phyloP scores from a whole-genome alignment of 2,329 filamentous ascomycete species.

The Penicillium sp. region DNA sequence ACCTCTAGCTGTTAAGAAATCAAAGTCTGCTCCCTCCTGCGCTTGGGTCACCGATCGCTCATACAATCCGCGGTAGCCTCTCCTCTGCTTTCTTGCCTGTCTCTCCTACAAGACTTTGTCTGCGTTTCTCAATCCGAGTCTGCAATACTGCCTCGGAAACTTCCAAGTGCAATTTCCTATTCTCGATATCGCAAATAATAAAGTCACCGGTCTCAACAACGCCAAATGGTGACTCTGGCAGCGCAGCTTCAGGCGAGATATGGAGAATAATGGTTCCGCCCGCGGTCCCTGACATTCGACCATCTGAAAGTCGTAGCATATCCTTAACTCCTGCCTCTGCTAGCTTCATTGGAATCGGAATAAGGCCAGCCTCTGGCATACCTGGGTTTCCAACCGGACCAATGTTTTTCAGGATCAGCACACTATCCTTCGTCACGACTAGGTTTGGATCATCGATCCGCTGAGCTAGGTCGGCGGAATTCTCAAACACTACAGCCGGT shows the following conservation, averaged over 20 bases:
- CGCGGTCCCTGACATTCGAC: slow-evolving; percentile 56
- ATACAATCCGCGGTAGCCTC: slow-evolving; percentile 44
- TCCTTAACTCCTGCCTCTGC: slow-evolving; percentile 48
- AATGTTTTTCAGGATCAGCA: slow-evolving; percentile 51
- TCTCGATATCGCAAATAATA: slow-evolving; percentile 48
- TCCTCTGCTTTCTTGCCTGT: slow-evolving; percentile 26
- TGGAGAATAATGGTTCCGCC: slow-evolving; percentile 56
- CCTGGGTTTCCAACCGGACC: slow-evolving; percentile 53
- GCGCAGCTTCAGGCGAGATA: slow-evolving; percentile 52
- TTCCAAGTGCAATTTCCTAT: slow-evolving; percentile 42
- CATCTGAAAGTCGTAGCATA: slow-evolving; percentile 55
- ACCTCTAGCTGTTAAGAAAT: slow-evolving; percentile 35
- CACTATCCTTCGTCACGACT: slow-evolving; percentile 44
- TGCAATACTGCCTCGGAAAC: slow-evolving; percentile 44
- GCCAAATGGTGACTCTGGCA: slow-evolving; percentile 49
- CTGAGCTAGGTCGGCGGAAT: slow-evolving; percentile 46
- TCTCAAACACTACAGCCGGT: slow-evolving; percentile 49
- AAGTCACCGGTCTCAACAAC: slow-evolving; percentile 50
- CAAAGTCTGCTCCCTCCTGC: slow-evolving; percentile 43
- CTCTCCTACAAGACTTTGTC: slow-evolving; percentile 16
- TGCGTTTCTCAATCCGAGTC: slow-evolving; percentile 35
- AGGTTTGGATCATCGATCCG: slow-evolving; percentile 49
- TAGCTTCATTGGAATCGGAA: slow-evolving; percentile 52
- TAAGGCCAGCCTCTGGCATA: slow-evolving; percentile 54
- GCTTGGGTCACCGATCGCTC: slow-evolving; percentile 45